phyloP scores from a whole-genome alignment of 495 filamentous ascomycete genomes.

The Thermothielavioides terrestris region DNA sequence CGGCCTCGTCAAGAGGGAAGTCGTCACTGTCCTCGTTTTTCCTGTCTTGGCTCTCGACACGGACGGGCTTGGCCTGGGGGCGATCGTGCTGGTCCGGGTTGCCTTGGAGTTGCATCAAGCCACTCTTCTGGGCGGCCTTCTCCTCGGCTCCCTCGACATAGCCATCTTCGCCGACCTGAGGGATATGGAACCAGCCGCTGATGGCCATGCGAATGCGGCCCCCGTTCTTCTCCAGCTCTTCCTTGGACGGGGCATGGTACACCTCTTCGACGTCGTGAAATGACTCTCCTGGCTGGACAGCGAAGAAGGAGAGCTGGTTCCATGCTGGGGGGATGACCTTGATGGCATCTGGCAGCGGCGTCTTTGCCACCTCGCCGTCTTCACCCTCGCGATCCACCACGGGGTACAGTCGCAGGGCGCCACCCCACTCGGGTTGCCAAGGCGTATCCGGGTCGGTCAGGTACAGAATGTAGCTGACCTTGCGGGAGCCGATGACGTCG shows the following conservation, averaged over 20 bases:
- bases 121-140: slow-evolving; percentile 76
- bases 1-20: slow-evolving; percentile 52
- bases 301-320: slow-evolving; percentile 97
- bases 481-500: slow-evolving; percentile 91
- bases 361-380: slow-evolving; percentile 59
- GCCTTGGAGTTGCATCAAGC: slow-evolving; percentile 81
- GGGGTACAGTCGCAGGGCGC: slow-evolving; percentile 82
- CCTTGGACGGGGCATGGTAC: slow-evolving; percentile 53
- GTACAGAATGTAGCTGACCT: slow-evolving; percentile 95
- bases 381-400: slow-evolving; percentile 54
- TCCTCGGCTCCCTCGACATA: slow-evolving; percentile 84
- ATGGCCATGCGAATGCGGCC: slow-evolving; percentile 89
- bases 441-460: slow-evolving; percentile 84
- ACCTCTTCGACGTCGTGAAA: slow-evolving; percentile 99
- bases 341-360: slow-evolving; percentile 64
- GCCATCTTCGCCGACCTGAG: slow-evolving; percentile 90
- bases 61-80: slow-evolving; percentile 54
- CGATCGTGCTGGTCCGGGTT: slow-evolving; percentile 81
- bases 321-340: slow-evolving; percentile 86
- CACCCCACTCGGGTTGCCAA: slow-evolving; percentile 92
- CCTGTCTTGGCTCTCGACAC: slow-evolving; percentile 40
- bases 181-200: slow-evolving; percentile 99
- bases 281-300: slow-evolving; percentile 91
- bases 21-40: slow-evolving; percentile 42
- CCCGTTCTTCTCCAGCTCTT: slow-evolving; percentile 51